These are phyloP conservation scores for Rosa multiflora DNA, from an alignment of 306 rosid species.

Conservation along the genomic window DNA sequence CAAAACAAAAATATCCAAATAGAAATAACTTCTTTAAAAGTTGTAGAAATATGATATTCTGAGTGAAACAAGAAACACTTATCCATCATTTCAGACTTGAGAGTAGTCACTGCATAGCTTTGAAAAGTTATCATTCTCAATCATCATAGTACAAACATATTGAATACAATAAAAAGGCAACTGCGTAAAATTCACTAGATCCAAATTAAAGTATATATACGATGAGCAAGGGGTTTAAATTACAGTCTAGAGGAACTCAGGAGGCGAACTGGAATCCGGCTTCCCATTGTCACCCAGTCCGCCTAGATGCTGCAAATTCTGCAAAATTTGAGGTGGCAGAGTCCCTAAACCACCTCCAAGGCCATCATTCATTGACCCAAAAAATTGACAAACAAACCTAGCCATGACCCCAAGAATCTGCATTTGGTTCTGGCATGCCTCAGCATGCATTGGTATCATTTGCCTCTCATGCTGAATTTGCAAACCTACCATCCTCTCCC, in stretches of 20 bases:
- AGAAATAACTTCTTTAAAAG: slow-evolving; percentile 11
- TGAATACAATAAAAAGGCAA: not conserved
- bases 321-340: slow-evolving; percentile 75
- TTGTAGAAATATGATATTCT: not conserved
- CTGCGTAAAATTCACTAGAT: too few relatives aligned
- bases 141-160: not conserved
- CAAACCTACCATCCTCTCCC: slow-evolving; percentile 75
- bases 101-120: not conserved
- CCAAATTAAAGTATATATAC: too few relatives aligned
- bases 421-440: slow-evolving; percentile 88
- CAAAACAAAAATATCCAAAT: too few relatives aligned
- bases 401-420: slow-evolving; percentile 80
- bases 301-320: slow-evolving; percentile 68
- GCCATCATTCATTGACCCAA: slow-evolving; percentile 70
- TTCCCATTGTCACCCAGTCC: slow-evolving; percentile 66
- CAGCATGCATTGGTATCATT: slow-evolving; percentile 86
- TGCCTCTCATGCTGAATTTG: slow-evolving; percentile 90
- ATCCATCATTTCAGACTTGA: slow-evolving; percentile 13
- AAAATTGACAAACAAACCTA: slow-evolving; percentile 67
- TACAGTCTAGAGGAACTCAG: slow-evolving; percentile 63
- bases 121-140: slow-evolving; percentile 8
- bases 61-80: not conserved
- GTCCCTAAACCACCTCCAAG: slow-evolving; percentile 25
- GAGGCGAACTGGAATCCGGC: slow-evolving; percentile 80
- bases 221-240: not conserved